Evolutionary conservation across 805 yeast species (phyloP).

Genomic region (Saccharomycopsis fermentans): DNA sequence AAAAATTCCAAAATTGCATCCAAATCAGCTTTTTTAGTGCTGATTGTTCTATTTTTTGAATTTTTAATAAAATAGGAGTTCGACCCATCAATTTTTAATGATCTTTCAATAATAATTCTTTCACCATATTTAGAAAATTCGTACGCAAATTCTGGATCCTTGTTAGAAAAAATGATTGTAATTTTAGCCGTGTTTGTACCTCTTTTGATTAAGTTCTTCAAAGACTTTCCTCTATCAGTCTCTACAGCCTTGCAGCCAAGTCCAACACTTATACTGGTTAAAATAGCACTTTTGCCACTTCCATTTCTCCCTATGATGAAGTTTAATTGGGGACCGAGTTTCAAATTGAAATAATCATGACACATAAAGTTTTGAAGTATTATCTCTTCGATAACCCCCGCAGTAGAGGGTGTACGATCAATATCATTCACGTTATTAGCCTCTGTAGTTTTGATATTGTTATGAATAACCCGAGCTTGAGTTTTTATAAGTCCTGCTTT

Average conservation of each 20-base stretch:
- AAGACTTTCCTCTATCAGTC: constrained; percentile 72
- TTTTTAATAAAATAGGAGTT: constrained; percentile 46
- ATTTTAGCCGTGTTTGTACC: constrained; percentile 65
- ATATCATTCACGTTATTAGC: not conserved
- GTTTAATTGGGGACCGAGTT: constrained; percentile 70
- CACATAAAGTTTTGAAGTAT: constrained; percentile 77
- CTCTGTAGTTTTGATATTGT: not conserved
- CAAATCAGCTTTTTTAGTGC: constrained; percentile 53
- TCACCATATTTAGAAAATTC: constrained; percentile 58
- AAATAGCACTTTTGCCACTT: constrained; percentile 79
- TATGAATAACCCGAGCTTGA: not conserved
- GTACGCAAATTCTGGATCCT: constrained; percentile 50
- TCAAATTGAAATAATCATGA: constrained; percentile 68
- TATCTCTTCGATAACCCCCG: constrained; percentile 63
- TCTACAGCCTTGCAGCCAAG: constrained; percentile 82
- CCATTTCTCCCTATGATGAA: constrained; percentile 88
- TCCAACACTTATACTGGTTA: constrained; percentile 81
- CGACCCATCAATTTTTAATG: constrained; percentile 42
- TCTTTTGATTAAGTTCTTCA: constrained; percentile 63
- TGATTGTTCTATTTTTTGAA: constrained; percentile 40
- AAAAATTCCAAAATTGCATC: constrained; percentile 60
- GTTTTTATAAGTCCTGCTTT: not conserved
- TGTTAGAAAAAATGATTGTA: constrained; percentile 51
- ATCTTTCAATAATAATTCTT: constrained; percentile 60
- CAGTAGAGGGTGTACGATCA: constrained; percentile 27